Conservation (phyloP, 1,284 basidiomycete species). For the Cryptococcus deneoformans region DNA sequence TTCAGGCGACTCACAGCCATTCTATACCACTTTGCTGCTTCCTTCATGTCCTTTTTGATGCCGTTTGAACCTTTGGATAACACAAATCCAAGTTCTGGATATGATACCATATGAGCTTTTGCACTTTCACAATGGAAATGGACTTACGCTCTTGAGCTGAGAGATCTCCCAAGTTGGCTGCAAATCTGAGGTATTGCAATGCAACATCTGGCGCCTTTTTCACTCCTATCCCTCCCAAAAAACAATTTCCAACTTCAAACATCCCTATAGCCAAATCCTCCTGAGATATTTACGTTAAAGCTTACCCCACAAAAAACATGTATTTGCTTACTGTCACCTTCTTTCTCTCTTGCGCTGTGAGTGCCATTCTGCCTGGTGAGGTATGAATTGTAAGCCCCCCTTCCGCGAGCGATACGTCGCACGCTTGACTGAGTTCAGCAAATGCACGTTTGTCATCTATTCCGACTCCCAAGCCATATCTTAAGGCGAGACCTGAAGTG, state of each 20-base stretch:
- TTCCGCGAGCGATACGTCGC: constrained; percentile 33
- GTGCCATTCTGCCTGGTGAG: constrained; percentile 21
- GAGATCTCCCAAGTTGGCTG: constrained; percentile 43
- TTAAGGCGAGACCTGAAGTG: constrained; percentile 34
- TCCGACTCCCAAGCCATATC: constrained; percentile 45
- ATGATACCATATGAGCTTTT: neutral
- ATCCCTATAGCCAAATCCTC: constrained; percentile 42
- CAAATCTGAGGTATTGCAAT: constrained; percentile 42
- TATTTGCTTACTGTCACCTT: constrained; percentile 27
- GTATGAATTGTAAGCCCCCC: constrained; percentile 30
- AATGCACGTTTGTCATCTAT: constrained; percentile 43
- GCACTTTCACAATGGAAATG: neutral
- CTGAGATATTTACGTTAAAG: constrained; percentile 11
- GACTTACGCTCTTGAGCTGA: constrained; percentile 47
- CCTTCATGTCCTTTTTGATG: constrained; percentile 49
- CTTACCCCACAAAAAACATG: neutral
- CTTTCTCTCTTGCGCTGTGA: constrained; percentile 31
- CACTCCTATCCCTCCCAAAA: constrained; percentile 45
- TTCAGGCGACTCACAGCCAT: constrained; percentile 30
- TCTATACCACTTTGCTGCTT: constrained; percentile 49
- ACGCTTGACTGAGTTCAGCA: constrained; percentile 38
- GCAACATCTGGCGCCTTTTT: constrained; percentile 42
- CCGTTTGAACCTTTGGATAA: constrained; percentile 43
- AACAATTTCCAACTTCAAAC: constrained; percentile 47
- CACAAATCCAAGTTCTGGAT: constrained; percentile 43